phyloP scores from a whole-genome alignment of 2,329 filamentous ascomycete species.

The Exophiala xenobiotica region DNA sequence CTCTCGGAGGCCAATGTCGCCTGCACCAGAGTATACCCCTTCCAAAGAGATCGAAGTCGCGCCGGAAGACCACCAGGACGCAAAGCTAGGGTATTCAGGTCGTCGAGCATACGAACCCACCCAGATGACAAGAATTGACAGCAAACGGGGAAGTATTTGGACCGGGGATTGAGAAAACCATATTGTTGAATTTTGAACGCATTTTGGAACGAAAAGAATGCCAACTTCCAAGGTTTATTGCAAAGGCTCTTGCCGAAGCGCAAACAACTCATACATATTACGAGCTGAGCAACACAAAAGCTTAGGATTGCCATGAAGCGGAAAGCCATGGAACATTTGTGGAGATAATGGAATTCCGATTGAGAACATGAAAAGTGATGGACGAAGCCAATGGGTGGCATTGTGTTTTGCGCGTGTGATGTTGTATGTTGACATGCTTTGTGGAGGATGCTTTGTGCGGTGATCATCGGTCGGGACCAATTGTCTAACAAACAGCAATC shows the following conservation, averaged over 20 bases:
- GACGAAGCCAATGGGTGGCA: constrained; percentile 19
- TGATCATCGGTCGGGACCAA: background rate
- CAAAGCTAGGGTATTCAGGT: constrained; percentile 46
- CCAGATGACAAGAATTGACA: constrained; percentile 23
- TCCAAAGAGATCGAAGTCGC: constrained; percentile 18
- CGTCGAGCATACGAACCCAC: constrained; percentile 37
- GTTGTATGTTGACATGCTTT: constrained; percentile 28
- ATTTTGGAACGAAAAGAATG: constrained; percentile 2
- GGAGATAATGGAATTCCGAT: constrained; percentile 25
- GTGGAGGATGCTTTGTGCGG: constrained; percentile 16
- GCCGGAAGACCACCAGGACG: constrained; percentile 38
- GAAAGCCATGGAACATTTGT: constrained; percentile 20
- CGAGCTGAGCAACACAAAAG: background rate
- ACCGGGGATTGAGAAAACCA: constrained; percentile 6
- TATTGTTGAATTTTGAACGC: constrained; percentile 8
- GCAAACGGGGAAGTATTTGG: constrained; percentile 21
- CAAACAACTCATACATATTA: background rate
- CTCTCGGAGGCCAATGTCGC: constrained; percentile 16
- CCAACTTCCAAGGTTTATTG: background rate
- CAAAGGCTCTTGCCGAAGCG: background rate
- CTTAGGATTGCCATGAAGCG: constrained; percentile 13
- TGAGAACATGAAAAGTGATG: constrained; percentile 7
- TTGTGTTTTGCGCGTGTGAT: constrained; percentile 25
- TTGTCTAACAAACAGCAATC: constrained; percentile 4
- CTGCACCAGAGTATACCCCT: constrained; percentile 32